These are phyloP conservation scores for Epichloe gansuensis DNA, from an alignment of 2,329 filamentous ascomycete genomes.

Conservation along the genomic window DNA sequence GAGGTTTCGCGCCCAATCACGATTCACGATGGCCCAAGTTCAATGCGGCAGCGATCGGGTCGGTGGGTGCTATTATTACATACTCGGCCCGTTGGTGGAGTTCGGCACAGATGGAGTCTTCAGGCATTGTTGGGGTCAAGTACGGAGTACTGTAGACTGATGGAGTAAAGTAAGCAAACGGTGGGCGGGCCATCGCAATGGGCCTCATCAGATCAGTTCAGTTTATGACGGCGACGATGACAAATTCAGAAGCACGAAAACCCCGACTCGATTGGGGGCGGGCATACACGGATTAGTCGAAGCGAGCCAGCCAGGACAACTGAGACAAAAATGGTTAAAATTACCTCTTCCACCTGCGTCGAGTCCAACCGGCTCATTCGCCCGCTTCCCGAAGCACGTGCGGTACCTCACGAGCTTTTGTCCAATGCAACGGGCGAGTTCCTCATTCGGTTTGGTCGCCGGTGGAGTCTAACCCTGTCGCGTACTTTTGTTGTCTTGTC, in stretches of 20 bases:
- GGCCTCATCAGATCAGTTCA: background rate
- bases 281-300: no score
- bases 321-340: background rate
- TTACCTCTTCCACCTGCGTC: background rate
- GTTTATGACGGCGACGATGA: background rate
- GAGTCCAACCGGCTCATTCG: background rate
- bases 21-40: background rate
- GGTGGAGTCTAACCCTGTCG: background rate
- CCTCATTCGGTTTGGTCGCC: conserved; percentile 7
- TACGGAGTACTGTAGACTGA: background rate
- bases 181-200: background rate
- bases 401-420: background rate
- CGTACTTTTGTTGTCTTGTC: background rate
- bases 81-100: background rate
- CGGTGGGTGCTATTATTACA: background rate
- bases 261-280: no score
- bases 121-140: background rate
- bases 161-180: background rate
- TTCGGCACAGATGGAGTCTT: background rate
- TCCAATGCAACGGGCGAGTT: background rate
- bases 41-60: background rate
- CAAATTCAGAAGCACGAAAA: background rate
- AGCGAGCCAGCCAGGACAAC: background rate
- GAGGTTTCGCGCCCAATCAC: background rate
- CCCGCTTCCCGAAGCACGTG: conserved; percentile 1